Percentiles rank a stretch among this genome's conserved stretches.
These are phyloP conservation scores for Lepraria neglecta DNA, from an alignment of 495 filamentous ascomycete species.

Conservation along the genomic window DNA sequence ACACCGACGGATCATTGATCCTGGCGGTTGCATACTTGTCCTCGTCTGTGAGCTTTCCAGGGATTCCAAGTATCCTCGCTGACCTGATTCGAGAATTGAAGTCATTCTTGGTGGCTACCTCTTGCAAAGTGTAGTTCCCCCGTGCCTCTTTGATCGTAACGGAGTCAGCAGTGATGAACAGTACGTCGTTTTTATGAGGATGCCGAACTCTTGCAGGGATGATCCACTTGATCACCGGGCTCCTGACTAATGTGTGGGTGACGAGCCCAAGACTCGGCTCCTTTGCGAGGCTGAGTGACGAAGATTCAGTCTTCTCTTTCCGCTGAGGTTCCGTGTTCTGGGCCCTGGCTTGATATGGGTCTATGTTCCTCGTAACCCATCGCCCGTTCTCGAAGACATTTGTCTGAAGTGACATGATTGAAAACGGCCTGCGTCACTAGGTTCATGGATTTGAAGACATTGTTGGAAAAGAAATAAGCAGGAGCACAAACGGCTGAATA, in stretches of 20 bases:
- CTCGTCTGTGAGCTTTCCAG: constrained; percentile 33
- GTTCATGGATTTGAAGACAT: constrained; percentile 3
- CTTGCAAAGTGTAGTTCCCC: constrained; percentile 57
- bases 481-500: not conserved
- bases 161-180: constrained; percentile 71
- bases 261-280: constrained; percentile 60
- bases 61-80: constrained; percentile 32
- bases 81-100: constrained; percentile 57
- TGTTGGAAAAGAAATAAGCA: not conserved
- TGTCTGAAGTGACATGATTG: constrained; percentile 41
- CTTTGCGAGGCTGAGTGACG: constrained; percentile 24
- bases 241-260: constrained; percentile 68
- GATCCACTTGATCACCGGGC: constrained; percentile 69
- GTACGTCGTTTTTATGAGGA: constrained; percentile 69
- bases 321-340: constrained; percentile 21
- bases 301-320: constrained; percentile 8
- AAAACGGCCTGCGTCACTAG: not conserved
- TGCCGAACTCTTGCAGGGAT: constrained; percentile 71
- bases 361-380: constrained; percentile 50
- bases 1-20: not conserved
- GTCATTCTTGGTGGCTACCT: constrained; percentile 65
- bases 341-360: constrained; percentile 38
- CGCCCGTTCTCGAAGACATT: constrained; percentile 51
- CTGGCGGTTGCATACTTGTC: constrained; percentile 9
- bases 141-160: constrained; percentile 60